Conservation (phyloP, 805 yeast species). For the Ogataea neopini region DNA sequence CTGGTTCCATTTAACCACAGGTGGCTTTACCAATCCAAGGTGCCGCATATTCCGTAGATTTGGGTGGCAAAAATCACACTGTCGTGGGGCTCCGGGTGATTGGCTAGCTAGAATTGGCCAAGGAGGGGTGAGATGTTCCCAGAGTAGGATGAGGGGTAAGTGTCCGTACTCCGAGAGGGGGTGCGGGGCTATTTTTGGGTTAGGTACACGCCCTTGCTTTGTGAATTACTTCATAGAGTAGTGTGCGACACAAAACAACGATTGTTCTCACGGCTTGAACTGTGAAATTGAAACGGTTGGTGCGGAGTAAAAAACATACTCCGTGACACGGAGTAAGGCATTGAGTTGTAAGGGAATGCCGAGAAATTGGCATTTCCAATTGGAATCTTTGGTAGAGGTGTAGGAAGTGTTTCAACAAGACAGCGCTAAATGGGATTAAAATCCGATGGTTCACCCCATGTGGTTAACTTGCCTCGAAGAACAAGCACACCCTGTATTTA, state of each 20-base stretch:
- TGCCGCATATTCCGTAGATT: background rate
- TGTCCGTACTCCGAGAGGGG: conserved; percentile 10
- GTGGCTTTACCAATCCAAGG: background rate
- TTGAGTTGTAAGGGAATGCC: background rate
- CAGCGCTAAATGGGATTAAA: too few species aligned
- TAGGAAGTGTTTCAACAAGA: too few species aligned
- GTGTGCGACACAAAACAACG: background rate
- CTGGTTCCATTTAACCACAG: background rate
- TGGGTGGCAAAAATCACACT: background rate
- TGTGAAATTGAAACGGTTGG: conserved; percentile 2
- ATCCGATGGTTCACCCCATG: too few species aligned
- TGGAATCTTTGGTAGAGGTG: too few species aligned
- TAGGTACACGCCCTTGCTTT: conserved; percentile 1
- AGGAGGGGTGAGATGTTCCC: conserved; percentile 2
- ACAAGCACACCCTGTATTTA: conserved; percentile 1
- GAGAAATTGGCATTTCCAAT: background rate
- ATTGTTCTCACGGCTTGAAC: background rate
- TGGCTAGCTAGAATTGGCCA: background rate
- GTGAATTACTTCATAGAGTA: background rate
- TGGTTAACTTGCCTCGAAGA: too few species aligned
- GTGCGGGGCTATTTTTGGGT: conserved; percentile 8
- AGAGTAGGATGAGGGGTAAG: conserved; percentile 8
- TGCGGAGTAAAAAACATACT: conserved; percentile 1
- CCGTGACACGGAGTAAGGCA: conserved; percentile 2
- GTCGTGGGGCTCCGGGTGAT: background rate